These are phyloP conservation scores for Coniosporium apollinis DNA, from an alignment of 495 filamentous ascomycete species.

Conservation along the genomic window DNA sequence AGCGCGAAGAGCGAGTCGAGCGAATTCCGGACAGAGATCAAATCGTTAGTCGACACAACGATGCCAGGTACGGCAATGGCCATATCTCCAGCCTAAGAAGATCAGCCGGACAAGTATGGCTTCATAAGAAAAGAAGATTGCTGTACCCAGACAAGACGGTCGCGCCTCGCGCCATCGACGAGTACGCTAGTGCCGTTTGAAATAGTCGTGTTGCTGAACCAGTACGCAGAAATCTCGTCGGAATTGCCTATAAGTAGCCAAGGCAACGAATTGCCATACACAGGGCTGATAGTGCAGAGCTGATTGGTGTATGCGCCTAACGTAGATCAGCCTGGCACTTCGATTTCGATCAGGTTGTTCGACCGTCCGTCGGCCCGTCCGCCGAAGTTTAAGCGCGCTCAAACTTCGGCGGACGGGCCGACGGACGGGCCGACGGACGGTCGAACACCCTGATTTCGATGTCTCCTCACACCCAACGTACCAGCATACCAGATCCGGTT, in stretches of 20 bases:
- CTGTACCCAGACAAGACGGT: conserved; percentile 13
- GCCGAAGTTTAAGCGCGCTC: too few relatives aligned
- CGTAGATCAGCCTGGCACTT: too few relatives aligned
- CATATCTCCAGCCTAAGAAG: conserved; percentile 15
- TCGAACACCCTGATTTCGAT: too few relatives aligned
- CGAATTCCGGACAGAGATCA: conserved; percentile 1
- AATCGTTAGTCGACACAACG: conserved; percentile 8
- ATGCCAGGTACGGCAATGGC: conserved; percentile 10
- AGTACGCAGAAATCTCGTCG: conserved; percentile 10
- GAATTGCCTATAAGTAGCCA: conserved; percentile 15
- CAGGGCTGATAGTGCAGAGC: conserved; percentile 34
- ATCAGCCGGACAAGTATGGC: too few relatives aligned
- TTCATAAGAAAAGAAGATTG: too few relatives aligned
- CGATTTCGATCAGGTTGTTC: too few relatives aligned
- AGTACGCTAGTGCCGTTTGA: conserved; percentile 28
- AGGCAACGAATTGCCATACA: conserved; percentile 29
- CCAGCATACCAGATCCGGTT: conserved; percentile 24
- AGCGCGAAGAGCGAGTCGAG: conserved; percentile 3
- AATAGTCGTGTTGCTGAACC: conserved; percentile 25
- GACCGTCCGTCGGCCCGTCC: too few relatives aligned
- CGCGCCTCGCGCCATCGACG: conserved; percentile 15
- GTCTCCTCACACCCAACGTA: too few relatives aligned
- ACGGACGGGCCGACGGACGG: too few relatives aligned
- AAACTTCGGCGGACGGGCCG: too few relatives aligned
- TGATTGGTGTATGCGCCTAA: conserved; percentile 28